Evolutionary conservation across 2,329 filamentous ascomycete genomes (phyloP), one percentile per base, ranked within the genome.

Genomic region (Alternaria gansuensis): DNA sequence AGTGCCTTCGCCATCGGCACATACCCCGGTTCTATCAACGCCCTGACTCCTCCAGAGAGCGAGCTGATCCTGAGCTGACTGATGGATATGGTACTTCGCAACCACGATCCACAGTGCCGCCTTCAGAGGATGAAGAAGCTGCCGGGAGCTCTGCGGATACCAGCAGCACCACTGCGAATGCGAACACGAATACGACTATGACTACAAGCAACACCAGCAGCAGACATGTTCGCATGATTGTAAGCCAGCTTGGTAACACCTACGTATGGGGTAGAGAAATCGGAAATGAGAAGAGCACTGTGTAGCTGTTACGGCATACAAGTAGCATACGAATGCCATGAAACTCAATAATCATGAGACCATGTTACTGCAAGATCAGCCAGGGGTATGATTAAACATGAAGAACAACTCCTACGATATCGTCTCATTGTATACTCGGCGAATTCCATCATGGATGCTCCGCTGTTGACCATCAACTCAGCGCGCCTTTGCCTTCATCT

Each of bases 71-170:
- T 56, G 14, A 37, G 51, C 39, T 56, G 45, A 45, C 53, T 51
- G 14, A 51, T 56, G 45, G 24, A 56, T 29, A 51, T 56, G 29
- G 45, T 56, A 17, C 37, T 56, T 24, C 53, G 53, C 46, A 83
- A 82, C 65, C 78, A 80, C 55, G 79, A 81, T 37, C 57, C 79
- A 14, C 77, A 80, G 56, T 76, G 77, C 14, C 65, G 79, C n/a
- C n/a, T 75, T 77, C 56, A 70, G 74, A 43, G 33, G 49, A 57
- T 14, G 28, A 40, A 24, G 48, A 55, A 7, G n/a, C 34, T 28
- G 33, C 46, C 31, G 53, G 46, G 24, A 51, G 26, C 21, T 52
- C 57, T 3, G 51, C 53, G 21, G 45, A 57, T 26, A 8, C 54
- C 40, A 52, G 48, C 40, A 39, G 40, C 37, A 51, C 39, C 5